A percentile compares a stretch with the other conserved stretches of the same genome.
Conservation (phyloP, 352 stramenopile species). For the Globisporangium rhizosaccharum region DNA sequence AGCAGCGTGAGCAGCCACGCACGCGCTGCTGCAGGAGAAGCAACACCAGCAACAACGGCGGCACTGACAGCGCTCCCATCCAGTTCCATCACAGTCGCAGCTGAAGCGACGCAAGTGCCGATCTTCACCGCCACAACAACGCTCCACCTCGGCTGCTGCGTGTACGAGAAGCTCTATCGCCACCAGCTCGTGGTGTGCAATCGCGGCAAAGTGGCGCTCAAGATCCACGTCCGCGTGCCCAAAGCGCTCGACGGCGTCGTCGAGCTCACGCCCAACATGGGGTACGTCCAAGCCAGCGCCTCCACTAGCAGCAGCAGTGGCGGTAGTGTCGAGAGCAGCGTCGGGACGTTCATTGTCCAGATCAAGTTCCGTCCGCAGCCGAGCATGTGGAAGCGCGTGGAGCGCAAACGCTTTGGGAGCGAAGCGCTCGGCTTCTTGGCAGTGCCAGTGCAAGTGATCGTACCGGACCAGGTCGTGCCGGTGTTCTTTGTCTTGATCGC, state of each 20-base stretch:
- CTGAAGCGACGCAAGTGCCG: constrained; percentile 32
- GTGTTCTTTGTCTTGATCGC: constrained; percentile 34
- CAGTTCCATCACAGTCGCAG: constrained; percentile 17
- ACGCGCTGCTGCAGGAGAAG: too few relatives aligned
- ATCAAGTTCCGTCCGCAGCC: constrained; percentile 58
- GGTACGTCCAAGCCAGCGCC: constrained; percentile 64
- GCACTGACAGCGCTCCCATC: neutral
- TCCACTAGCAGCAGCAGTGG: neutral
- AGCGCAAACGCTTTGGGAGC: constrained; percentile 40
- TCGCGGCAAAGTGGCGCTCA: constrained; percentile 83
- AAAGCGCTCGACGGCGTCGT: constrained; percentile 50
- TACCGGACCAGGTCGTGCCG: constrained; percentile 51
- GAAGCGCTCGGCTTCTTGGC: constrained; percentile 28
- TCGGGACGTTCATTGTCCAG: constrained; percentile 59
- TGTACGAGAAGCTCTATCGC: constrained; percentile 85
- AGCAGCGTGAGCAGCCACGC: neutral
- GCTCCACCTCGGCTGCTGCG: constrained; percentile 82
- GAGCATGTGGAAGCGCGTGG: constrained; percentile 36
- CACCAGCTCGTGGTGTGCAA: constrained; percentile 78
- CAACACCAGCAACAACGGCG: neutral
- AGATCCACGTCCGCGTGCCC: constrained; percentile 70
- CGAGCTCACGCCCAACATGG: constrained; percentile 82
- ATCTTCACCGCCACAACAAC: constrained; percentile 28
- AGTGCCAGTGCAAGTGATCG: constrained; percentile 44
- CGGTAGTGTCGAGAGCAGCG: neutral